Percentiles rank a stretch among this genome's conserved stretches.
These are phyloP conservation scores for Tanacetum coccineum DNA, from an alignment of 129 eudicot species.

Conservation along the genomic window DNA sequence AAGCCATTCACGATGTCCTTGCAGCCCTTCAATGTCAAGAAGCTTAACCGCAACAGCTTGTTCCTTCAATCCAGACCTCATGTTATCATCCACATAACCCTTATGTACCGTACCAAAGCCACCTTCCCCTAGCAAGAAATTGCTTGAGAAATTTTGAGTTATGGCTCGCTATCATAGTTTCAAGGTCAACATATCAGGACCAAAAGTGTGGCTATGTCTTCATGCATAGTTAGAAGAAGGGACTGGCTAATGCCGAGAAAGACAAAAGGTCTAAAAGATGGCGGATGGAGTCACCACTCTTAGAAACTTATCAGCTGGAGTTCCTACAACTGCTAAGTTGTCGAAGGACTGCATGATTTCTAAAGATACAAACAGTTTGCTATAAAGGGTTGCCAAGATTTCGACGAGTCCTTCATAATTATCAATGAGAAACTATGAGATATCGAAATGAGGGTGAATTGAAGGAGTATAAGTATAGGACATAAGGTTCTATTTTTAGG, in stretches of 20 bases:
- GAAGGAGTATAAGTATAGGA: slow-evolving; percentile 29
- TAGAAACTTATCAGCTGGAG: slow-evolving; percentile 58
- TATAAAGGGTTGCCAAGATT: slow-evolving; percentile 74
- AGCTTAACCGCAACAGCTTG: slow-evolving; percentile 98
- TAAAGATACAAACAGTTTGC: slow-evolving; percentile 71
- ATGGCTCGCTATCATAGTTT: slow-evolving; percentile 65
- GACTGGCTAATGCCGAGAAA: slow-evolving; percentile 63
- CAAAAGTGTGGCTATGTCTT: slow-evolving; percentile 85
- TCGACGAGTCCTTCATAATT: slow-evolving; percentile 54
- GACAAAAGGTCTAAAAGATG: slow-evolving; percentile 74
- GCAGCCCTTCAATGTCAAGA: slow-evolving; percentile 97
- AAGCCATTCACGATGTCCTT: slow-evolving; percentile 98
- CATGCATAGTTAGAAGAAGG: slow-evolving; percentile 61
- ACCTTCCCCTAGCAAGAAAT: slow-evolving; percentile 85
- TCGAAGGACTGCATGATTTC: slow-evolving; percentile 59
- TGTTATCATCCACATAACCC: slow-evolving; percentile 73
- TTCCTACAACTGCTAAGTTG: slow-evolving; percentile 60
- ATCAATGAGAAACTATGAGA: slow-evolving; percentile 3
- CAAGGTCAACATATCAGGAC: slow-evolving; percentile 82
- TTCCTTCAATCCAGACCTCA: slow-evolving; percentile 72
- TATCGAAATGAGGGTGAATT: slow-evolving; percentile 17
- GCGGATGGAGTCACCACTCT: slow-evolving; percentile 56
- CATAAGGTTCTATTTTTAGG: not conserved
- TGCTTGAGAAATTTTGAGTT: slow-evolving; percentile 75
- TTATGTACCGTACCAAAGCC: slow-evolving; percentile 96